phyloP scores from a whole-genome alignment of 2,329 filamentous ascomycete species.

The Hypoxylon rubiginosum region DNA sequence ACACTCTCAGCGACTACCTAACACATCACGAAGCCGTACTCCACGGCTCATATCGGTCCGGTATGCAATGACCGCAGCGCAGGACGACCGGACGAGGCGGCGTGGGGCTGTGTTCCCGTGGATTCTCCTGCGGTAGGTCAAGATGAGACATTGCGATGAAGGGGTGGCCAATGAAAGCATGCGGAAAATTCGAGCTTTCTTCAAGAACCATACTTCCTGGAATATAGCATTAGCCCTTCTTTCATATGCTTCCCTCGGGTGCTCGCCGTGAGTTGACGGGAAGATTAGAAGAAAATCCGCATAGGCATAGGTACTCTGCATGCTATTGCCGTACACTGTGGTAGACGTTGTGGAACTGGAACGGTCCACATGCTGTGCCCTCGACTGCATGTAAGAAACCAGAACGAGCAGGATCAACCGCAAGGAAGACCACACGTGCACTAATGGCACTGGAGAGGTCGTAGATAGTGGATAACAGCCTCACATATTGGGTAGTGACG shows the following conservation, averaged over 20 bases:
- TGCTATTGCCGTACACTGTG: slow-evolving; percentile 35
- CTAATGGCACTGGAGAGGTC: slow-evolving; percentile 44
- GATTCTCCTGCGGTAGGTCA: slow-evolving; percentile 17
- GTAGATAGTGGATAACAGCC: slow-evolving; percentile 31
- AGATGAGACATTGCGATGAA: slow-evolving; percentile 29
- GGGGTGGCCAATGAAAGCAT: slow-evolving; percentile 27
- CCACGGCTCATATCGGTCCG: slow-evolving; percentile 36
- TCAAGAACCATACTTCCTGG: slow-evolving; percentile 11
- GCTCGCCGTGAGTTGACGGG: slow-evolving; percentile 13
- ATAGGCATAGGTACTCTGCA: slow-evolving; percentile 28
- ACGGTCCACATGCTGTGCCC: slow-evolving; percentile 38
- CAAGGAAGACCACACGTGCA: slow-evolving; percentile 46
- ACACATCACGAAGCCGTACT: slow-evolving; percentile 32
- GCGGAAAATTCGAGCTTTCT: slow-evolving; percentile 3
- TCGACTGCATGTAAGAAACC: slow-evolving; percentile 40
- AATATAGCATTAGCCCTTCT: slow-evolving; percentile 20
- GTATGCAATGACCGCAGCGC: slow-evolving; percentile 29
- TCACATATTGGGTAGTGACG: slow-evolving; percentile 37
- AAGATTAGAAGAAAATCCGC: slow-evolving; percentile 9
- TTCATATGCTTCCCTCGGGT: slow-evolving; percentile 10
- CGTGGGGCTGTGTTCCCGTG: slow-evolving; percentile 21
- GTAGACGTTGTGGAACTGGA: slow-evolving; percentile 41
- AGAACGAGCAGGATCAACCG: slow-evolving; percentile 47
- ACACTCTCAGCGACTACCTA: slow-evolving; percentile 20
- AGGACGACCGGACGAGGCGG: slow-evolving; percentile 32